Base-by-base conservation (phyloP, 805 yeast genomes). In the Sporopachydermia quercuum region DNA sequence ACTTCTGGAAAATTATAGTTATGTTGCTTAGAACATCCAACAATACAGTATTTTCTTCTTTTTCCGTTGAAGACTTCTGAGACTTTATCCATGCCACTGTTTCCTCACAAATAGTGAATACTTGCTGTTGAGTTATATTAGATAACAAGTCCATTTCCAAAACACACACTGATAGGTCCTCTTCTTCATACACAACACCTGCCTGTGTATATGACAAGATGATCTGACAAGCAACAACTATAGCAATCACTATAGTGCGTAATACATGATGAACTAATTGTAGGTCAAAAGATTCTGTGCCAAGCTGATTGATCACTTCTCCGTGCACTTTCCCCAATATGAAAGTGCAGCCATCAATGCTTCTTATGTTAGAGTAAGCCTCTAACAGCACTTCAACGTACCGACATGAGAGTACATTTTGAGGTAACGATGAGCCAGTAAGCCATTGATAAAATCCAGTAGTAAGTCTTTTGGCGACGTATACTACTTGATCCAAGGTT, bases 361-460 rank as follows among this genome's bases (percentile, higher is more conserved):
- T 18, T 14, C 50, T 49, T n/a, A 48, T 43, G 14, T 47, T 48
- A 2, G 57, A 55, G 41, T 66, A 70, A 35, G 61, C 57, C 11
- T 55, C 53, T 14, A 80, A 53, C n/a, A 77, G 47, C 15, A 67
- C 62, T 47, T 80, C 85, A 16, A 85, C 76, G 49, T 77, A 78
- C 15, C 82, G 61, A 50, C 87, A 80, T 45, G 93, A 74, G 36
- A 85, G 60, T 1, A 89, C 70, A 0, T 89, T 82, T 16, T 78
- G 81, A n/a, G 85, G 71, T 36, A 85, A 60, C 4, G 87, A 71
- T 43, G 78, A 70, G 42, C 84, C 84, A 41, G 72, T 66, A 34
- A 84, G 62, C 97, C 97, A 89, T 5, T 76, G 63, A 56, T 77
- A 68, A 30, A 76, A 62, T 23, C 71, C 57, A 35, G 71, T 61